Evolutionary conservation across 257 asterid genomes (phyloP), one percentile per base, ranked within the genome.

Genomic region (Osmanthus fragrans): DNA sequence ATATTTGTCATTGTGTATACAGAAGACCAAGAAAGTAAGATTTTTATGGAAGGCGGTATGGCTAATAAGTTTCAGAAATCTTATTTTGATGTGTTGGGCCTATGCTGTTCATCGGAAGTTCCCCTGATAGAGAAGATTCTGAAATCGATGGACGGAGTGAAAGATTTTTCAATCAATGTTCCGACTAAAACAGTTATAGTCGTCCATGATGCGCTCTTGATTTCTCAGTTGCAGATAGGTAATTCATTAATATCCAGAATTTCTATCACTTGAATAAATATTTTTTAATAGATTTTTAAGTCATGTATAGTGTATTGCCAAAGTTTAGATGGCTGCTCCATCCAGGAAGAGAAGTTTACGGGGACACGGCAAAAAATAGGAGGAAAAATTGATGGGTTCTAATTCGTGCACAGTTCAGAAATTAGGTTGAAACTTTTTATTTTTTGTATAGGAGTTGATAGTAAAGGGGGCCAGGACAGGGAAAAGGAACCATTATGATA

Each of bases 61-160:
- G 72, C 67, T 67, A 79, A 72, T 13, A 85, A 88, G 72, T 76
- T 88, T 15, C 83, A 93, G 81, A 93, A 96, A 47, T 93, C 96
- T 80, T 96, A 96, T 58, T 90, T 96, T 6, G 98, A 96, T 72
- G 98, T 96, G 0, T 36, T 96, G 87, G 99, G 99, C 1, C 83
- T 96, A 4, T 89, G 97, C 23, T 91, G 97, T 47, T 45, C 95
- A 0, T 89, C 97, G 0, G 97, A 91, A 70, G 75, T 91, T 42
- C 90, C 87, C 0, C 9, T 91, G 40, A 80, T 91, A 15, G 91
- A 91, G 71, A 89, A 56, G 29, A 87, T 96, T 19, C 80, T 96
- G 0, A 82, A 78, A 18, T 84, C 94, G 19, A 86, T 93, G 12
- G 88, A 92, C 0, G 99, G 99, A 6, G 86, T 96, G 0, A 87